phyloP scores from a whole-genome alignment of 345 rosid genomes.

The Luvunga scandens region DNA sequence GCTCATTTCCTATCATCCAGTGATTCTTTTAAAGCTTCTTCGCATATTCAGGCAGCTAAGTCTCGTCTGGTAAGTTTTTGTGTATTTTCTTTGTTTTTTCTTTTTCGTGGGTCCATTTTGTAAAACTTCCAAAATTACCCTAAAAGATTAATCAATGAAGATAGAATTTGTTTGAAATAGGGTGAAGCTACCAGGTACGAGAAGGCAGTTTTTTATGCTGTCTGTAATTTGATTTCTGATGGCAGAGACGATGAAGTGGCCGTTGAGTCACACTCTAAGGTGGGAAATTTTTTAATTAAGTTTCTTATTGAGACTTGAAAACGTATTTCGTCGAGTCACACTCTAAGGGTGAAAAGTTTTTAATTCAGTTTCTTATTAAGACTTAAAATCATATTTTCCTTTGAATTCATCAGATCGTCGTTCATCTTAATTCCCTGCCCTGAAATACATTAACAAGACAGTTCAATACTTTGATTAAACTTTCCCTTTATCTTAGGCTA shows the following conservation, averaged over 20 bases:
- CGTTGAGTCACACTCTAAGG: constrained; percentile 62
- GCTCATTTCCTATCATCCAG: constrained; percentile 58
- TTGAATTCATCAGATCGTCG: background rate
- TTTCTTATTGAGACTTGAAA: background rate
- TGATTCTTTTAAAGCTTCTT: constrained; percentile 41
- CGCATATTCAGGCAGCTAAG: constrained; percentile 49
- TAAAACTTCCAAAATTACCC: background rate
- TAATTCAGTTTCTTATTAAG: background rate
- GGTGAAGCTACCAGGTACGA: constrained; percentile 72
- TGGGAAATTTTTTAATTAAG: constrained; percentile 12
- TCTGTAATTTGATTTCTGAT: constrained; percentile 53
- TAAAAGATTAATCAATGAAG: background rate
- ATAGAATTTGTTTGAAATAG: constrained; percentile 28
- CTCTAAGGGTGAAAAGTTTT: constrained; percentile 37
- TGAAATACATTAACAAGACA: background rate
- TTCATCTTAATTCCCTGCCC: background rate
- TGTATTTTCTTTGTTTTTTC: too few species aligned
- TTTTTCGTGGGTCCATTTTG: too few species aligned
- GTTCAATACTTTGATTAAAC: background rate
- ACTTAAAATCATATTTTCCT: background rate
- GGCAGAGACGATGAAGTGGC: constrained; percentile 71
- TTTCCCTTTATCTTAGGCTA: background rate
- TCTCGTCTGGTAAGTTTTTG: constrained; percentile 47
- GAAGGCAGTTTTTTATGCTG: constrained; percentile 61
- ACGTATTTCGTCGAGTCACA: constrained; percentile 37